Base-by-base conservation (phyloP, 495 filamentous ascomycete species). In the Trichoderma virens region DNA sequence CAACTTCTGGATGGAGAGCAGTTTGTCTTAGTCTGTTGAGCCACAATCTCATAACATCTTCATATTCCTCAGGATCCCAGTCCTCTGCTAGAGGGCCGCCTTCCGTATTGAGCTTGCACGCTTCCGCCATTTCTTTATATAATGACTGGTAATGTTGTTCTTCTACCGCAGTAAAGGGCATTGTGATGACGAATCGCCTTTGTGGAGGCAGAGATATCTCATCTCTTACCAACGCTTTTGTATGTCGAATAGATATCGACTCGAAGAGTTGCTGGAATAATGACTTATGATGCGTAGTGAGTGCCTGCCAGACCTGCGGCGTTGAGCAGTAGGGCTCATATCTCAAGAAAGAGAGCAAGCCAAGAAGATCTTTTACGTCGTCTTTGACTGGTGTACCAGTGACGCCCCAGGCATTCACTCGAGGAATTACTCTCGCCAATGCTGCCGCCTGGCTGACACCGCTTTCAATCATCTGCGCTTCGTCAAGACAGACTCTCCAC, bases 401-500 rank as follows among this genome's bases (percentile, higher is more conserved):
- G n/a, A 98, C 85, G 30, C 86, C 91, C 94, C 94, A 97, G 11
- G 91, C 86, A 75, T 94, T 93, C 65, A 89, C 72, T 28, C 93
- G 82, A 62, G 93, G 92, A 65, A 98, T 90, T 25, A 86, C 73
- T 30, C 86, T 80, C 20, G 93, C 92, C 35, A 97, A 83, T 66
- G 82, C 84, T 2, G 94, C 92, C 18, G 93, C 90, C 64, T 89
- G 88, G 70, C 85, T 93, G 8, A 93, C 85, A 60, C 91, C 91
- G 66, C 84, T 91, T 64, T 96, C 93, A 38, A 97, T 83, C 89
- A 96, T 96, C 71, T 98, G 94, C 2, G 92, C 94, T 73, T 97
- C 94, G 70, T 98, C 94, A 3, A 97, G 83, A 65, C 91, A 93
- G 2, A 97, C 86, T 32, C 94, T 83, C 91, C 92, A 97, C 93